phyloP scores from a whole-genome alignment of 805 yeast genomes.

The Starmera dryadoides region DNA sequence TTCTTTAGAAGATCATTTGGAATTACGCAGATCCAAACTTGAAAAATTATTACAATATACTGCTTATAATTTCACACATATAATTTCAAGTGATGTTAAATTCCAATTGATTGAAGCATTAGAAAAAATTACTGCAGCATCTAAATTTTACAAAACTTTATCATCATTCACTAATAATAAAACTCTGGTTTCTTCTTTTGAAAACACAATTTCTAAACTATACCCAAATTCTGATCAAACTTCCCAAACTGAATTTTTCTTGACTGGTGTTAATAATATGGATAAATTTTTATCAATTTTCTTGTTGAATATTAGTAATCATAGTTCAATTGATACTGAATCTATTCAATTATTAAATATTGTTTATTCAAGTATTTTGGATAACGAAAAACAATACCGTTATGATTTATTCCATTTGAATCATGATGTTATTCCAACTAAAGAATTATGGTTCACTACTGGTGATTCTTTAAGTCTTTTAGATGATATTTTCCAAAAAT shows the following conservation, averaged over 20 bases:
- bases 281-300: conserved; percentile 20
- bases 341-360: conserved; percentile 10
- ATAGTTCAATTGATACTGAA: conserved; percentile 9
- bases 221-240: conserved; percentile 7
- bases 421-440: conserved; percentile 19
- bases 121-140: conserved; percentile 43
- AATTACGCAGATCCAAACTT: conserved; percentile 37
- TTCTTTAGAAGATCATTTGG: conserved; percentile 43
- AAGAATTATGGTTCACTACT: conserved; percentile 42
- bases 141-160: conserved; percentile 29
- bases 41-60: conserved; percentile 38
- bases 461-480: conserved; percentile 29
- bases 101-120: conserved; percentile 30
- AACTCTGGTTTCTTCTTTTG: not conserved
- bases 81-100: conserved; percentile 29
- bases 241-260: conserved; percentile 17
- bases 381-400: conserved; percentile 31
- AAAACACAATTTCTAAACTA: conserved; percentile 3
- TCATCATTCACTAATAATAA: not conserved
- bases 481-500: conserved; percentile 33
- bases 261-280: conserved; percentile 17
- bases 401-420: conserved; percentile 26
- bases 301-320: conserved; percentile 11
- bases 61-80: conserved; percentile 35
- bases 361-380: conserved; percentile 25